Percentiles rank a stretch among this genome's conserved stretches.
Conservation (phyloP, 805 yeast genomes). For the Wickerhamiella brachini region DNA sequence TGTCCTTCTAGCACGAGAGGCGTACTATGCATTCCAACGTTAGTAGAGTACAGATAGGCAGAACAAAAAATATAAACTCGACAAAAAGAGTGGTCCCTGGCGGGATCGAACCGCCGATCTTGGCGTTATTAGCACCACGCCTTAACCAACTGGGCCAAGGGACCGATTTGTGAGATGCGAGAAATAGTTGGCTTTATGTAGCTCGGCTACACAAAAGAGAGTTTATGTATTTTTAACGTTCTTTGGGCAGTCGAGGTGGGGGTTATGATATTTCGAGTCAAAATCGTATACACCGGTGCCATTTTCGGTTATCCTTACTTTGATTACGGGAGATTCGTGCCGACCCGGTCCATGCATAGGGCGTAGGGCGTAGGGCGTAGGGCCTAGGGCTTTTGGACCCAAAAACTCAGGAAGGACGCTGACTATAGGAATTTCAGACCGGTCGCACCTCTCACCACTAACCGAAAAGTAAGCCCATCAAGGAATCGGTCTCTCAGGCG, state of each 20-base stretch:
- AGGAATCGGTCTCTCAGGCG: slow-evolving; percentile 22
- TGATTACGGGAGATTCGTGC: neutral
- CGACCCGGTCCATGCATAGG: too few species aligned
- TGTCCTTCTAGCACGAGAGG: too few species aligned
- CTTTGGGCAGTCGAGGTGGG: too few species aligned
- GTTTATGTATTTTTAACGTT: too few species aligned
- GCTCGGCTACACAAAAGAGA: neutral
- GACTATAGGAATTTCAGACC: neutral
- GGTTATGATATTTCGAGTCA: too few species aligned
- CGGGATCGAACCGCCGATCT: slow-evolving; percentile 37
- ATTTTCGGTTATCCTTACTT: neutral
- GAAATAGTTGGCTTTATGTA: neutral
- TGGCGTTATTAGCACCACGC: slow-evolving; percentile 46
- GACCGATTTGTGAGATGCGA: slow-evolving; percentile 21
- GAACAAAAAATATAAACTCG: neutral
- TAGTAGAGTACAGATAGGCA: too few species aligned
- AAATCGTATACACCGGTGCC: too few species aligned
- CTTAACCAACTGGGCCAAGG: slow-evolving; percentile 51
- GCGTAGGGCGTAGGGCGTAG: slow-evolving; percentile 2
- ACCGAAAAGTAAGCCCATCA: slow-evolving; percentile 18
- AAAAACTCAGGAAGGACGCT: neutral
- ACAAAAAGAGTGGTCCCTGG: slow-evolving; percentile 21
- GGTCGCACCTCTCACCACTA: slow-evolving; percentile 11
- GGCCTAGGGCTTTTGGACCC: neutral
- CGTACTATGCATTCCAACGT: too few species aligned